Percentiles rank a stretch among this genome's conserved stretches.
Evolutionary conservation across 208 protist genomes (phyloP).

Genomic region (Crithidia bombi): DNA sequence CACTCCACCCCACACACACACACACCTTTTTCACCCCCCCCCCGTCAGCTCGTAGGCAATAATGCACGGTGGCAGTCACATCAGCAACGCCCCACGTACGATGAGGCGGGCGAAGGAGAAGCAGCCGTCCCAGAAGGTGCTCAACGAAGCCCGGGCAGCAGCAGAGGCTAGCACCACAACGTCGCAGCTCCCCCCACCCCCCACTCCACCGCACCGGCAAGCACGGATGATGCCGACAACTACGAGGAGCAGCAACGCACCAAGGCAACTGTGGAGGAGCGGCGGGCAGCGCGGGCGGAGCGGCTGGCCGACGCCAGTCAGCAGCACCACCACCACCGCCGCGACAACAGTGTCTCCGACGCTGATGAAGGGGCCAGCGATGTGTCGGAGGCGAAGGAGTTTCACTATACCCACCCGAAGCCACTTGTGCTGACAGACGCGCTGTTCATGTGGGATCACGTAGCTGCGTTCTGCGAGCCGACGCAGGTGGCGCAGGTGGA

Average conservation of each 20-base stretch:
- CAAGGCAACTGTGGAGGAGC: conserved; percentile 8
- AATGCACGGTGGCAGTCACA: conserved; percentile 10
- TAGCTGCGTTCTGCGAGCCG: conserved; percentile 67
- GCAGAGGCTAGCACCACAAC: background rate
- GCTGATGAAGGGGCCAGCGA: background rate
- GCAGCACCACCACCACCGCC: conserved; percentile 1
- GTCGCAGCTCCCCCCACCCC: background rate
- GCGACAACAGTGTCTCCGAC: conserved; percentile 1
- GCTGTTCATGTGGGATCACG: conserved; percentile 77
- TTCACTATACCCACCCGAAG: conserved; percentile 51
- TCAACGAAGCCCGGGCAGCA: conserved; percentile 12
- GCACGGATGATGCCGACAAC: background rate
- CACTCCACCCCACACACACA: background rate
- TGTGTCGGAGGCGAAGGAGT: conserved; percentile 7
- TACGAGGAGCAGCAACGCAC: conserved; percentile 2
- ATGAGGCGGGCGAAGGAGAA: conserved; percentile 18
- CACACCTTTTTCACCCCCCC: background rate
- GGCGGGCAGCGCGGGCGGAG: background rate
- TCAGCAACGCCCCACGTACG: conserved; percentile 2
- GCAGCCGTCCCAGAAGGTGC: conserved; percentile 16
- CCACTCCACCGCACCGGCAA: background rate
- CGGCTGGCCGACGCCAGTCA: background rate
- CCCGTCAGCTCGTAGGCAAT: background rate
- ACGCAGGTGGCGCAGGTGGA: conserved; percentile 59
- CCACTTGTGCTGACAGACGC: conserved; percentile 34